Percentiles rank a stretch among this genome's conserved stretches.
Evolutionary conservation across 2,329 filamentous ascomycete species (phyloP).

Genomic region (Pestalotiopsis fici): DNA sequence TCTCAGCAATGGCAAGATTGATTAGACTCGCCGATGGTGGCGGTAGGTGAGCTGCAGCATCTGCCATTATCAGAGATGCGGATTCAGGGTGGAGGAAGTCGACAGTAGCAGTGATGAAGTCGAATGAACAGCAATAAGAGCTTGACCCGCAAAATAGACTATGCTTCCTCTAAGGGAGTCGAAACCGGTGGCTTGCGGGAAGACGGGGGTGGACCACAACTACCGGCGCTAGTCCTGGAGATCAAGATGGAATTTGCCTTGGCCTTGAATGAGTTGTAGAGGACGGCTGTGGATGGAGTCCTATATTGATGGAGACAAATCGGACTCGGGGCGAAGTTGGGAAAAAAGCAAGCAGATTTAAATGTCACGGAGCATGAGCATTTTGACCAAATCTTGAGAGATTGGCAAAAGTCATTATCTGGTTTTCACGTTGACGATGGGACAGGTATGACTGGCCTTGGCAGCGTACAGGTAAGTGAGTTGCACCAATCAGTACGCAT

Average conservation of each 20-base stretch:
- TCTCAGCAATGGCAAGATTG: slow-evolving; percentile 1
- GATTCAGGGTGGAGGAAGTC: neutral
- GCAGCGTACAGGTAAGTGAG: neutral
- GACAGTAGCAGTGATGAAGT: neutral
- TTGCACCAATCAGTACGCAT: neutral
- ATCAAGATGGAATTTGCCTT: neutral
- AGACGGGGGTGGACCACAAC: neutral
- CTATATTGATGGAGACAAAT: neutral
- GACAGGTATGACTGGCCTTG: neutral
- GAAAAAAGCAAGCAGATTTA: neutral
- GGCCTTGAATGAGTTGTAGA: neutral
- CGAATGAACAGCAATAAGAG: neutral
- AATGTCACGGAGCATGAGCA: neutral
- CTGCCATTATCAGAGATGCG: neutral
- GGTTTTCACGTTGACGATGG: neutral
- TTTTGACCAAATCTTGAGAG: neutral
- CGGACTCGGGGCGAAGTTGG: neutral
- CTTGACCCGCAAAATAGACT: neutral
- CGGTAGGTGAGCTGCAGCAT: neutral
- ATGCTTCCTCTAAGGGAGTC: neutral
- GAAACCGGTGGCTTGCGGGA: neutral
- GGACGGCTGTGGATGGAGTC: neutral
- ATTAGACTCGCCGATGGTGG: slow-evolving; percentile 1
- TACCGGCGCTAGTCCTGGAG: neutral
- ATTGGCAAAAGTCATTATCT: neutral